A percentile compares a stretch with the other conserved stretches of the same genome.
phyloP scores from a whole-genome alignment of 495 filamentous ascomycete species.

The Geopyxis carbonaria region DNA sequence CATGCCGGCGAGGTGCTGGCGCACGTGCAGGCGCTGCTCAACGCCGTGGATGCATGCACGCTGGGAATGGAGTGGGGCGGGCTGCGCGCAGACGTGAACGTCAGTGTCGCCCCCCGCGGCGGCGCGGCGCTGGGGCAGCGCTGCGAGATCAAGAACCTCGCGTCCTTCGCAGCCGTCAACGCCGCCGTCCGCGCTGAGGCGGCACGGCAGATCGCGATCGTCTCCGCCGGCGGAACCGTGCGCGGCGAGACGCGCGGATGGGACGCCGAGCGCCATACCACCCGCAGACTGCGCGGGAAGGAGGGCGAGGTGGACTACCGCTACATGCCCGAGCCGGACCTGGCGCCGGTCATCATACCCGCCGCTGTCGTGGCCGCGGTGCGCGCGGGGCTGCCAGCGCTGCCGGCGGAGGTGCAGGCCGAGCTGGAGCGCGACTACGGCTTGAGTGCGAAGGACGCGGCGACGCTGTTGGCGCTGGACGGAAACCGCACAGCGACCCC shows the following conservation, averaged over 20 bases:
- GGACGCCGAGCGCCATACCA: slow-evolving; percentile 66
- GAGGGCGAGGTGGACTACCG: slow-evolving; percentile 95
- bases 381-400: slow-evolving; percentile 38
- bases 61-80: slow-evolving; percentile 88
- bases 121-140: slow-evolving; percentile 53
- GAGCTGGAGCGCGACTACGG: slow-evolving; percentile 41
- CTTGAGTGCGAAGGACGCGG: slow-evolving; percentile 70
- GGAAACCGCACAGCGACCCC: slow-evolving; percentile 32
- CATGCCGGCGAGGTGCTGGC: slow-evolving; percentile 77
- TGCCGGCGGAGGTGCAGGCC: slow-evolving; percentile 52
- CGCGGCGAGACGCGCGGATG: slow-evolving; percentile 86
- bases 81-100: slow-evolving; percentile 85
- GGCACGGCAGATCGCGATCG: slow-evolving; percentile 63
- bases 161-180: slow-evolving; percentile 84
- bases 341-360: slow-evolving; percentile 61
- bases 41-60: slow-evolving; percentile 61
- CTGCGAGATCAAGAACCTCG: slow-evolving; percentile 96
- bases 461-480: slow-evolving; percentile 61
- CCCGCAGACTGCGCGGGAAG: slow-evolving; percentile 62
- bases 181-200: slow-evolving; percentile 85
- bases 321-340: slow-evolving; percentile 95
- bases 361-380: slow-evolving; percentile 49
- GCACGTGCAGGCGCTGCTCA: slow-evolving; percentile 75
- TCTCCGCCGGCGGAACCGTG: slow-evolving; percentile 62
- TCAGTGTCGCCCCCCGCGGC: slow-evolving; percentile 53